Percentiles rank a stretch among this genome's conserved stretches.
Evolutionary conservation across 345 rosid genomes (phyloP).

Genomic region (Populus simonii): DNA sequence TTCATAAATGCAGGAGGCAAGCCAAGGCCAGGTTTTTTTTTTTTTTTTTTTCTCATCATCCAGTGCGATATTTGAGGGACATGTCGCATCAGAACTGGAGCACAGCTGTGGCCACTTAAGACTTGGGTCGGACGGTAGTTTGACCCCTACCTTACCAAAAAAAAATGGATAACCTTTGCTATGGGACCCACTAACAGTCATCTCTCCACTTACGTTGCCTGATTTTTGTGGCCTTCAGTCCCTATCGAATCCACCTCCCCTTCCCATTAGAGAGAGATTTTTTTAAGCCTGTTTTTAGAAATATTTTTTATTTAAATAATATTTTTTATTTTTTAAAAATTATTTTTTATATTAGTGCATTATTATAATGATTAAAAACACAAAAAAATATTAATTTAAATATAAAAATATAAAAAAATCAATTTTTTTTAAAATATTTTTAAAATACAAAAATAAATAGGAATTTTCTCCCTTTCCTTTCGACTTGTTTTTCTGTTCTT

Average conservation of each 20-base stretch:
- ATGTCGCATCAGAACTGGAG: constrained; percentile 11
- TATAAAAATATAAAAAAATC: too few relatives aligned
- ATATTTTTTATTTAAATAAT: too few relatives aligned
- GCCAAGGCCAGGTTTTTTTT: not conserved
- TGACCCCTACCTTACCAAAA: not conserved
- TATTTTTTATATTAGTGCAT: too few relatives aligned
- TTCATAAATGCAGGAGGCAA: not conserved
- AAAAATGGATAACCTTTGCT: not conserved
- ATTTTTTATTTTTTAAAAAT: not conserved
- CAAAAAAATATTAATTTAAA: too few relatives aligned
- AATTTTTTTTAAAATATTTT: too few relatives aligned
- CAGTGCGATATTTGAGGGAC: not conserved
- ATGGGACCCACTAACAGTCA: constrained; percentile 12
- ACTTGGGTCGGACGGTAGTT: constrained; percentile 7
- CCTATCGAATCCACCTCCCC: not conserved
- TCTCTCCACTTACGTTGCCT: constrained; percentile 4
- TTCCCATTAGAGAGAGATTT: not conserved
- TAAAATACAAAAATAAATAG: too few relatives aligned
- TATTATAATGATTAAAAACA: too few relatives aligned
- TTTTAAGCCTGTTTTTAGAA: too few relatives aligned
- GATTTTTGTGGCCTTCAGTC: not conserved
- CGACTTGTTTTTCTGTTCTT: not conserved
- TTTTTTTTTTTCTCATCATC: not conserved
- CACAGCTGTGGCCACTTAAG: constrained; percentile 32
- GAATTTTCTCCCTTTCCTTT: not conserved